Percentiles rank a stretch among this genome's conserved stretches.
These are phyloP conservation scores for Leptosphaerulina australis DNA, from an alignment of 2,329 filamentous ascomycete genomes.

Conservation along the genomic window DNA sequence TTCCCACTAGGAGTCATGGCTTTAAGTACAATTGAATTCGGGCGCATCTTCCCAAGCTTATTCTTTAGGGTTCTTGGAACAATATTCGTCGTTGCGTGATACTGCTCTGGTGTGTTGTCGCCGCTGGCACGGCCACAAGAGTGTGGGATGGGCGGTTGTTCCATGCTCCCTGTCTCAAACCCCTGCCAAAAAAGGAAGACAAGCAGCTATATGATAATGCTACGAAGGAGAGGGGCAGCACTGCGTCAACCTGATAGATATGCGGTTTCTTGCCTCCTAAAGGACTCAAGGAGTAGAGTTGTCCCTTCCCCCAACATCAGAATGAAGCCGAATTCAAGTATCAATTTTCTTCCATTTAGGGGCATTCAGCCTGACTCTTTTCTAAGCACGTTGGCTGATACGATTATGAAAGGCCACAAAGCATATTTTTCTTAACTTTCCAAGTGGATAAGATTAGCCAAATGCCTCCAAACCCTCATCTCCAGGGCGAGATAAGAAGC, in stretches of 20 bases:
- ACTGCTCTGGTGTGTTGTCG: slow-evolving; percentile 62
- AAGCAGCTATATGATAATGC: neutral
- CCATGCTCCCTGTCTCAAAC: slow-evolving; percentile 59
- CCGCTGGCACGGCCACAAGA: slow-evolving; percentile 56
- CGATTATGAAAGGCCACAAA: too few relatives aligned
- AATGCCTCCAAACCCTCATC: too few relatives aligned
- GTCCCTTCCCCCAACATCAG: neutral
- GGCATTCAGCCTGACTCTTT: too few relatives aligned
- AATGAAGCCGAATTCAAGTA: neutral
- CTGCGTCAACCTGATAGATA: neutral
- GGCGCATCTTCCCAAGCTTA: slow-evolving; percentile 58
- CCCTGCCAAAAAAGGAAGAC: slow-evolving; percentile 34
- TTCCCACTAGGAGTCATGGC: slow-evolving; percentile 66
- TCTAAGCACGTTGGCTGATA: too few relatives aligned
- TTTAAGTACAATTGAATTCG: slow-evolving; percentile 55
- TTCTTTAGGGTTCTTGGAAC: slow-evolving; percentile 65
- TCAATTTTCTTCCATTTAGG: too few relatives aligned
- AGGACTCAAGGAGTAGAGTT: neutral
- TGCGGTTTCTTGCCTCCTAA: neutral
- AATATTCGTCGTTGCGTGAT: slow-evolving; percentile 60
- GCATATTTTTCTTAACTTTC: too few relatives aligned
- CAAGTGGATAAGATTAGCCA: too few relatives aligned
- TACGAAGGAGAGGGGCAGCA: neutral
- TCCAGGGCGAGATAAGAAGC: too few relatives aligned
- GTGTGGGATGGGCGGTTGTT: slow-evolving; percentile 59